Conservation (phyloP, 176 grass and related monocot genomes). For the Rhynchospora breviuscula region DNA sequence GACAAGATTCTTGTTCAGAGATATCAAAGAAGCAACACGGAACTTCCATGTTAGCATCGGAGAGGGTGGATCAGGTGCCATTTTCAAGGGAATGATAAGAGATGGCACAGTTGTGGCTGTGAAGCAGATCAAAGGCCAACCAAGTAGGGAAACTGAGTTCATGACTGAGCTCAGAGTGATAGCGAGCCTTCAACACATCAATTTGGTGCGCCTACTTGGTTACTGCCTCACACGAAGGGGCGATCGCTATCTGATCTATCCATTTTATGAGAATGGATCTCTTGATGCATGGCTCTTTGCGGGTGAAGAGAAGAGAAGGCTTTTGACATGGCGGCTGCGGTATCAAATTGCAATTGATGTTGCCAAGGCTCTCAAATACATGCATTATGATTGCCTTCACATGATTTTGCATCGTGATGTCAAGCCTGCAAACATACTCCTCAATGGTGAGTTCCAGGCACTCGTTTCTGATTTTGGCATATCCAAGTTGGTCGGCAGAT, state of each 20-base stretch:
- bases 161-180: slow-evolving; percentile 37
- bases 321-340: slow-evolving; percentile 35
- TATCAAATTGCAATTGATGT: slow-evolving; percentile 36
- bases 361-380: slow-evolving; percentile 55
- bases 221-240: slow-evolving; percentile 33
- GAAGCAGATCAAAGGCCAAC: slow-evolving; percentile 29
- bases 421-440: slow-evolving; percentile 67
- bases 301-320: slow-evolving; percentile 6
- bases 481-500: slow-evolving; percentile 39
- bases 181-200: slow-evolving; percentile 40
- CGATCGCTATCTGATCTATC: slow-evolving; percentile 38
- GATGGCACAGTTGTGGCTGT: slow-evolving; percentile 48
- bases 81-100: slow-evolving; percentile 44
- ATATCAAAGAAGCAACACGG: slow-evolving; percentile 19
- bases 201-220: slow-evolving; percentile 49
- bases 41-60: slow-evolving; percentile 32
- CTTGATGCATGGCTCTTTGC: slow-evolving; percentile 52
- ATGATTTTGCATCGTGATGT: slow-evolving; percentile 54
- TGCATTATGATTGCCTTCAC: slow-evolving; percentile 44
- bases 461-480: slow-evolving; percentile 57
- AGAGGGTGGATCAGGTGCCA: slow-evolving; percentile 35
- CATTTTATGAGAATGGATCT: slow-evolving; percentile 47
- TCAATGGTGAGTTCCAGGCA: slow-evolving; percentile 43
- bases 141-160: slow-evolving; percentile 37
- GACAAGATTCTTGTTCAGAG: not conserved